Conservation (phyloP, 2,329 filamentous ascomycete species). For the Elsinoe necatrix region DNA sequence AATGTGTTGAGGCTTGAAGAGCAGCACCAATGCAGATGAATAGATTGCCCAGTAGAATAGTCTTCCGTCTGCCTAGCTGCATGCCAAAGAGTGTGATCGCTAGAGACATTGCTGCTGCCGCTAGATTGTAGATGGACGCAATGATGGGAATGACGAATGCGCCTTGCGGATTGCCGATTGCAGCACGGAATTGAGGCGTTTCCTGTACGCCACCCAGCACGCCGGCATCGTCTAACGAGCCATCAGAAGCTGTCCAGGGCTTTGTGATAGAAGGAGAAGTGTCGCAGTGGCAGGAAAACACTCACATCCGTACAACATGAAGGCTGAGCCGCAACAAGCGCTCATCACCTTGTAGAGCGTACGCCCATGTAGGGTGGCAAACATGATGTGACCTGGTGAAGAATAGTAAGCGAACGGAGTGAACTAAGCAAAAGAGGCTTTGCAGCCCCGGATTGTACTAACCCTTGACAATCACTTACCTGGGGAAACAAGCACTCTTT, state of each 20-base stretch:
- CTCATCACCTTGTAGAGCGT: slow-evolving; percentile 26
- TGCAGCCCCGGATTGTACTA: not conserved
- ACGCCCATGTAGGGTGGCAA: slow-evolving; percentile 21
- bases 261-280: too few relatives aligned
- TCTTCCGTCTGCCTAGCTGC: slow-evolving; percentile 24
- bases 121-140: slow-evolving; percentile 23
- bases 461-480: not conserved
- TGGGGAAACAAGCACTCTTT: slow-evolving; percentile 1
- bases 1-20: slow-evolving; percentile 26
- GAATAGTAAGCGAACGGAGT: not conserved
- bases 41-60: slow-evolving; percentile 26
- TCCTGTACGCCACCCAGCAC: slow-evolving; percentile 22
- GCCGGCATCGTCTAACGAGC: slow-evolving; percentile 15
- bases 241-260: slow-evolving; percentile 1
- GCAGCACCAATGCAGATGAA: slow-evolving; percentile 26
- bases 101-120: slow-evolving; percentile 21
- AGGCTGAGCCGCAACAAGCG: slow-evolving; percentile 25
- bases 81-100: slow-evolving; percentile 23
- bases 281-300: not conserved
- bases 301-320: slow-evolving; percentile 25
- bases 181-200: slow-evolving; percentile 19
- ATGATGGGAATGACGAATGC: slow-evolving; percentile 24
- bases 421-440: not conserved
- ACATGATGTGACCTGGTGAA: not conserved
- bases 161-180: slow-evolving; percentile 21